Evolutionary conservation across 352 stramenopile species (phyloP).

Genomic region (Phytophthora quininea): DNA sequence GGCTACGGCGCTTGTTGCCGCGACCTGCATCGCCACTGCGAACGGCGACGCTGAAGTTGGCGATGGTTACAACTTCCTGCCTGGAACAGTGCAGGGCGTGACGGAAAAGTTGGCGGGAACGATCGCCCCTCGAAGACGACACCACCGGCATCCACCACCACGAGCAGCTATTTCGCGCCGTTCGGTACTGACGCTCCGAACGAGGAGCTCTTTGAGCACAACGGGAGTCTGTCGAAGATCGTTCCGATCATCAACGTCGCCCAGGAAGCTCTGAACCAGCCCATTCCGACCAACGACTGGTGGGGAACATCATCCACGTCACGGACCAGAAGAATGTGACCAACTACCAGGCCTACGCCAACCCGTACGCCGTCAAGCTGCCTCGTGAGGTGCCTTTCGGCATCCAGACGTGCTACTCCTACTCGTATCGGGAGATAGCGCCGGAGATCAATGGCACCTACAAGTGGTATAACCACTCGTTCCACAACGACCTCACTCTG

Average conservation of each 20-base stretch:
- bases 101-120: neutral
- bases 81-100: neutral
- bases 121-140: neutral
- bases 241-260: constrained; percentile 67
- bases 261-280: constrained; percentile 44
- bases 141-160: neutral
- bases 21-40: neutral
- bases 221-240: constrained; percentile 34
- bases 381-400: constrained; percentile 52
- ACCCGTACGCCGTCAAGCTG: constrained; percentile 73
- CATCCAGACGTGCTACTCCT: constrained; percentile 65
- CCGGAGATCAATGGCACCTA: constrained; percentile 50
- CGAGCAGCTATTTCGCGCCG: constrained; percentile 21
- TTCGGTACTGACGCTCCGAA: constrained; percentile 37
- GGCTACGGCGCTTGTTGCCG: neutral
- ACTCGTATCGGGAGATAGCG: constrained; percentile 57
- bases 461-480: constrained; percentile 66
- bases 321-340: constrained; percentile 45
- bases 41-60: neutral
- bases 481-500: constrained; percentile 72
- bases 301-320: constrained; percentile 81
- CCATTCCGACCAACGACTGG: constrained; percentile 85
- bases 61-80: constrained; percentile 3
- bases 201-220: constrained; percentile 40
- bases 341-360: constrained; percentile 62